phyloP scores from a whole-genome alignment of 2,329 filamentous ascomycete genomes.

The Alternaria sp. region DNA sequence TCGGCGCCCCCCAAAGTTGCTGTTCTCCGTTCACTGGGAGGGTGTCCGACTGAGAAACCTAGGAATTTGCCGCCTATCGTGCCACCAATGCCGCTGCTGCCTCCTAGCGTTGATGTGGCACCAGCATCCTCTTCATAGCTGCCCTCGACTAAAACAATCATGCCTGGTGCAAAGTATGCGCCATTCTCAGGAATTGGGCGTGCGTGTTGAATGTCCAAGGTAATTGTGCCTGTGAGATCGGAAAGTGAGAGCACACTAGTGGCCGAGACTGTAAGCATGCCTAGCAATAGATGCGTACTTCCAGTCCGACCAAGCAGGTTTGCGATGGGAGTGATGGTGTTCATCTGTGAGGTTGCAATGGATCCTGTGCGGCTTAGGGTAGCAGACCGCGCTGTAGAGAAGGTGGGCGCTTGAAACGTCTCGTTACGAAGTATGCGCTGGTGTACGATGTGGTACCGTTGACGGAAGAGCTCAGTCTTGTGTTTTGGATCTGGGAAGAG shows the following conservation, averaged over 20 bases:
- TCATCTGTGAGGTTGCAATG: conserved; percentile 61
- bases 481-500: conserved; percentile 77
- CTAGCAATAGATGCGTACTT: conserved; percentile 84
- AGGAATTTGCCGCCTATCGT: conserved; percentile 92
- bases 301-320: conserved; percentile 81
- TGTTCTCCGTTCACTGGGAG: conserved; percentile 85
- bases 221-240: conserved; percentile 88
- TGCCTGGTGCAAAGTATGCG: conserved; percentile 92
- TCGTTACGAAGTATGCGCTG: conserved; percentile 93
- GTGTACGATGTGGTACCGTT: conserved; percentile 90
- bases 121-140: conserved; percentile 93
- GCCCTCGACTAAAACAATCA: conserved; percentile 94
- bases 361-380: conserved; percentile 68
- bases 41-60: conserved; percentile 88
- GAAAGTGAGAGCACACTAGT: conserved; percentile 83
- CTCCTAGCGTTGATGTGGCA: conserved; percentile 66
- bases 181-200: conserved; percentile 84
- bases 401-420: conserved; percentile 84
- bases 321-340: conserved; percentile 88
- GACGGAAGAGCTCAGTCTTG: conserved; percentile 86
- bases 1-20: conserved; percentile 77
- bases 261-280: conserved; percentile 81
- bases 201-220: conserved; percentile 82
- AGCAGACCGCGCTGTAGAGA: conserved; percentile 65
- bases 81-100: conserved; percentile 83